These are phyloP conservation scores for Zea mays DNA, from an alignment of 176 grass and related monocot genomes.

Conservation along the genomic window DNA sequence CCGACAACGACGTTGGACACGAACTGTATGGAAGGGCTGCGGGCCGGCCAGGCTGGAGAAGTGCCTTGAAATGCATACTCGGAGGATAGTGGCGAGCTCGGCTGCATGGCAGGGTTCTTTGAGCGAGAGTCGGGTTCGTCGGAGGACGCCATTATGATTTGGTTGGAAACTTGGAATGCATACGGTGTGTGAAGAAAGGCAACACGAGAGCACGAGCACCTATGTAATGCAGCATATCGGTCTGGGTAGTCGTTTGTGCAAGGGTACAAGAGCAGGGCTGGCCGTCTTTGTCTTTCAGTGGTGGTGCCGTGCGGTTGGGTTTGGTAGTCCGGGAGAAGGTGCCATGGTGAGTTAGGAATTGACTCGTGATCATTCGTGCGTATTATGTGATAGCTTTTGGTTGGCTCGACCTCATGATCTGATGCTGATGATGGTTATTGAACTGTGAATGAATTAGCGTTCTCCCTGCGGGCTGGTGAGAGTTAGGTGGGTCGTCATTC, in stretches of 20 bases:
- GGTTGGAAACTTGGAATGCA: background rate
- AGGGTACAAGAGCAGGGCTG: background rate
- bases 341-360: background rate
- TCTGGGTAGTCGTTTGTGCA: background rate
- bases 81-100: background rate
- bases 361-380: background rate
- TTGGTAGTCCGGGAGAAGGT: background rate
- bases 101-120: background rate
- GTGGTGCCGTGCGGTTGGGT: background rate
- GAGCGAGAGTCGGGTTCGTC: background rate
- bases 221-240: background rate
- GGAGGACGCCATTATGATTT: background rate
- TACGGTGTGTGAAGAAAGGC: background rate
- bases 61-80: background rate
- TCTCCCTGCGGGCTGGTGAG: background rate
- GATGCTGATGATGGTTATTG: too few species aligned
- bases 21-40: conserved; percentile 23
- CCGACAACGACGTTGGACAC: conserved; percentile 12
- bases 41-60: background rate
- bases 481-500: background rate
- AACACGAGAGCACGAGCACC: too few species aligned
- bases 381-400: background rate
- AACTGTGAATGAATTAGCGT: background rate
- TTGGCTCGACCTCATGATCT: background rate
- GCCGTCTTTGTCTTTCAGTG: background rate